phyloP scores from a whole-genome alignment of 495 filamentous ascomycete genomes.

The Ascodesmis nigricans region DNA sequence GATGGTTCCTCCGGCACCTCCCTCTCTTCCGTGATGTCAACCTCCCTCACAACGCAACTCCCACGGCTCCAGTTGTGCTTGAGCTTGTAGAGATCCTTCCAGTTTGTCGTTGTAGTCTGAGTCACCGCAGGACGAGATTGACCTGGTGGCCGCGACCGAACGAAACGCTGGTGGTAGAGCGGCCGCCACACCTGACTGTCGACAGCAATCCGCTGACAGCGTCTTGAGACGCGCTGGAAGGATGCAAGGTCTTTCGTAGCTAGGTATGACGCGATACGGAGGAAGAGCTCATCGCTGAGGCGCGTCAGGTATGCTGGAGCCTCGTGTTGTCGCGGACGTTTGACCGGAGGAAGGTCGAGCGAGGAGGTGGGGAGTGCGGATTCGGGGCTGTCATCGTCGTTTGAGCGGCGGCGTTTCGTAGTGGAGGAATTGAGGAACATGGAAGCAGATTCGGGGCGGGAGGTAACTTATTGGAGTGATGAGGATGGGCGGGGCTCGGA shows the following conservation, averaged over 20 bases:
- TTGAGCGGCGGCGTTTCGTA: slow-evolving; percentile 25
- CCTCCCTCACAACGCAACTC: slow-evolving; percentile 55
- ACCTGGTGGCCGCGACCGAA: no score
- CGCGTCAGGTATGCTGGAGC: slow-evolving; percentile 23
- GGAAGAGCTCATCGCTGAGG: slow-evolving; percentile 69
- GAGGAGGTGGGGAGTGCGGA: slow-evolving; percentile 1
- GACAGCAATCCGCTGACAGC: slow-evolving; percentile 47
- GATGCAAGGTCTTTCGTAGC: slow-evolving; percentile 42
- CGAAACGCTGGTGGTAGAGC: slow-evolving; percentile 73
- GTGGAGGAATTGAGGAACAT: no score
- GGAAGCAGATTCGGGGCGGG: no score
- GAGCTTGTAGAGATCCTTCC: slow-evolving; percentile 80
- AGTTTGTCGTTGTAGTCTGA: slow-evolving; percentile 37
- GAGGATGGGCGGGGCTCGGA: no score
- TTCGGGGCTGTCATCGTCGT: no score
- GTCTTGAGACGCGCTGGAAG: slow-evolving; percentile 59
- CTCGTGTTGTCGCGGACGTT: neutral
- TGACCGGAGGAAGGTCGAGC: slow-evolving; percentile 27
- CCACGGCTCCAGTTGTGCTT: slow-evolving; percentile 83
- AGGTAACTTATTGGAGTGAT: no score
- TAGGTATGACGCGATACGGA: slow-evolving; percentile 64
- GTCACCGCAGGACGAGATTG: no score
- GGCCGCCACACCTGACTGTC: slow-evolving; percentile 86
- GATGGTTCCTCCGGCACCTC: neutral
- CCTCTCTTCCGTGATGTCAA: slow-evolving; percentile 31